A percentile compares a stretch with the other conserved stretches of the same genome.
Conservation (phyloP, 78 protist species). For the Chrysochromulina parva region DNA sequence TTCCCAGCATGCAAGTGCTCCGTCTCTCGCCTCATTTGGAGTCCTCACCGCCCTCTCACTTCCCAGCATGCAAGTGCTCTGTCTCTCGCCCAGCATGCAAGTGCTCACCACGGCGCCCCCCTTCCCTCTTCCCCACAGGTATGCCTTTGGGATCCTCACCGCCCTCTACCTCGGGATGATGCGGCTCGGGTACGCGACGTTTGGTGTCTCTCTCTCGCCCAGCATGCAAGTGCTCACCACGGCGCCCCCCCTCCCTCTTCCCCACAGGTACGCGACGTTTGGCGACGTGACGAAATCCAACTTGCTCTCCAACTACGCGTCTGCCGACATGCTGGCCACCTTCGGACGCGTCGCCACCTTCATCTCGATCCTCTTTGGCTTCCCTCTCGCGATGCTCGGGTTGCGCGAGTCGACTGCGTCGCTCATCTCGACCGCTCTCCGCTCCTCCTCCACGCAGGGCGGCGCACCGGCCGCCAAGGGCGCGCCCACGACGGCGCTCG, state of each 20-base stretch:
- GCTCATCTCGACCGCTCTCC: background rate
- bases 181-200: background rate
- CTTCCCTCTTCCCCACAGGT: too few species aligned
- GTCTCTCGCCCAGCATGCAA: too few species aligned
- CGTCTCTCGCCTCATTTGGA: too few species aligned
- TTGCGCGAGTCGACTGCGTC: background rate
- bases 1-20: too few species aligned
- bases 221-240: too few species aligned
- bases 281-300: background rate
- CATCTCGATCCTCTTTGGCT: background rate
- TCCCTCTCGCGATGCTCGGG: background rate
- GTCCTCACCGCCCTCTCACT: too few species aligned
- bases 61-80: too few species aligned
- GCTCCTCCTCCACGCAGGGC: background rate
- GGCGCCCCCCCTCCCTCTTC: too few species aligned
- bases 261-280: background rate
- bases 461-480: background rate
- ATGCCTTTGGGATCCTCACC: background rate
- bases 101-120: background rate
- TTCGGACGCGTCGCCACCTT: background rate
- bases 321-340: background rate
- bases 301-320: background rate
- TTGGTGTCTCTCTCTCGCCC: too few species aligned
- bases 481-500: background rate
- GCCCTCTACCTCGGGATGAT: background rate